Evolutionary conservation across 495 filamentous ascomycete genomes (phyloP), one percentile per base, ranked within the genome.

Genomic region (Gamarada debralockiae): DNA sequence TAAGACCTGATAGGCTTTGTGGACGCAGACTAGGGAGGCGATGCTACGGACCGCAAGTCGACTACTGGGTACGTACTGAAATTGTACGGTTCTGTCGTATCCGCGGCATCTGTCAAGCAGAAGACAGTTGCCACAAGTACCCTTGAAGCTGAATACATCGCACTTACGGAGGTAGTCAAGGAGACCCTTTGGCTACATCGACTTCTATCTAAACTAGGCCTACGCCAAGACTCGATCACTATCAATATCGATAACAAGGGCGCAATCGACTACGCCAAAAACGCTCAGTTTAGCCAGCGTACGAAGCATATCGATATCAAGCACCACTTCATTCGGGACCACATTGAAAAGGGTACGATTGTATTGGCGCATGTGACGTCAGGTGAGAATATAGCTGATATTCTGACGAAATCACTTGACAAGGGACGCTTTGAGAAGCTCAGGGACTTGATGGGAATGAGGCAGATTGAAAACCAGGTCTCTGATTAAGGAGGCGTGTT

Each of bases 81-180:
- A n/a, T n/a, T n/a, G n/a, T n/a, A n/a, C n/a, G n/a, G n/a, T n/a
- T n/a, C n/a, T n/a, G n/a, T n/a, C n/a, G n/a, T n/a, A n/a, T n/a
- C n/a, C n/a, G n/a, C n/a, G n/a, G n/a, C n/a, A n/a, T n/a, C n/a
- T n/a, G n/a, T n/a, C n/a, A n/a, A n/a, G n/a, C 69, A 73, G 49
- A 25, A 4, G 7, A 54, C 60, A 23, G 65, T 74, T 25, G 61
- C 69, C 22, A 23, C 69, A 1, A 74, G 65, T 15, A 67, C 56
- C 36, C 67, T 54, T 33, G 65, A 75, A 60, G 70, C 70, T 9
- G 69, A 74, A 55, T 76, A 66, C 48, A 58, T 73, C 6, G 66
- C 45, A 22, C 39, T 59, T 22, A 70, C 53, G 21, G 41, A 69
- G 52, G 70, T 66, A 33, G 64, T 58, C 5, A 73, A 72, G 59